Percentiles rank a stretch among this genome's conserved stretches.
These are phyloP conservation scores for Plasmodium yoelii DNA, from an alignment of 169 alveolate genomes.

Conservation along the genomic window DNA sequence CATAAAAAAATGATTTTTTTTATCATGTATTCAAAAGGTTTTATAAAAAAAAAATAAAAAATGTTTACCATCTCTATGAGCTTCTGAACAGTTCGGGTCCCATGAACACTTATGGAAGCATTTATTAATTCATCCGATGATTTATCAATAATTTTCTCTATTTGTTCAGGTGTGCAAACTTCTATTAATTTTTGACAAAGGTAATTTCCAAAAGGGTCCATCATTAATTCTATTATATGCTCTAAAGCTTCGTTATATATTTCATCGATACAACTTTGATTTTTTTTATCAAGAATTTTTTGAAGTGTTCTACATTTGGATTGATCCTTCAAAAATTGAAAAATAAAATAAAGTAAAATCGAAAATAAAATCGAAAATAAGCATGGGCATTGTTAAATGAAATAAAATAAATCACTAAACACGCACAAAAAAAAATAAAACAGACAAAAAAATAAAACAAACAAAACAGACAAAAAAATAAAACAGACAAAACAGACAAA, in stretches of 20 bases:
- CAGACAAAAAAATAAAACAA: too few species aligned
- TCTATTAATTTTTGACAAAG: slow-evolving; percentile 94
- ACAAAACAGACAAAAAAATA: too few species aligned
- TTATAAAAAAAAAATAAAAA: neutral
- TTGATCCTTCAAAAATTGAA: slow-evolving; percentile 81
- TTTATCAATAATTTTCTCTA: slow-evolving; percentile 81
- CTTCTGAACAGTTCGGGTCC: slow-evolving; percentile 95
- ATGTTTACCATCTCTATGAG: slow-evolving; percentile 88
- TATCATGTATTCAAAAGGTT: neutral
- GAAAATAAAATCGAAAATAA: neutral
- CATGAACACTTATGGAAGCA: slow-evolving; percentile 93
- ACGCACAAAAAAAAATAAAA: neutral
- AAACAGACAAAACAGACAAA: too few species aligned
- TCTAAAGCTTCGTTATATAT: slow-evolving; percentile 85
- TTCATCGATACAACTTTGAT: slow-evolving; percentile 78
- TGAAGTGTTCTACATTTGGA: slow-evolving; percentile 92
- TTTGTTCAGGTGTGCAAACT: slow-evolving; percentile 81
- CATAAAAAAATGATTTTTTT: neutral
- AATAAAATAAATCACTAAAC: neutral
- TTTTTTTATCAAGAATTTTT: slow-evolving; percentile 87
- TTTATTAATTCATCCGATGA: slow-evolving; percentile 84
- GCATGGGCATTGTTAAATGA: neutral
- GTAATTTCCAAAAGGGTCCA: slow-evolving; percentile 95
- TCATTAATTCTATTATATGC: slow-evolving; percentile 88
- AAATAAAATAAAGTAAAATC: neutral